A percentile compares a stretch with the other conserved stretches of the same genome.
These are phyloP conservation scores for Trichoderma erinaceum DNA, from an alignment of 495 filamentous ascomycete genomes.

Conservation along the genomic window DNA sequence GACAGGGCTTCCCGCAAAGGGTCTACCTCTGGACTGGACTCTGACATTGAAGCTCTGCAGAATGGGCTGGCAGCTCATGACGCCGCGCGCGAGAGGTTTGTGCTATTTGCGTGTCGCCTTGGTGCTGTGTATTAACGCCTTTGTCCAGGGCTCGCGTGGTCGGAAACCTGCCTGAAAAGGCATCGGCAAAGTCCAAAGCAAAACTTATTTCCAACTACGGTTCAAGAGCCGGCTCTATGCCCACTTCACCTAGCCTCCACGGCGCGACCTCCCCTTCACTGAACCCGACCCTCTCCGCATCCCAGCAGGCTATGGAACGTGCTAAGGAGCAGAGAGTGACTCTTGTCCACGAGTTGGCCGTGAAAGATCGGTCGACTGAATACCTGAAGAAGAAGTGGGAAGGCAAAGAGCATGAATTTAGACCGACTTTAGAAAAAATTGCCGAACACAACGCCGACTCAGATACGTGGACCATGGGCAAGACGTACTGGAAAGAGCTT, in stretches of 20 bases:
- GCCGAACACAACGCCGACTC: conserved; percentile 48
- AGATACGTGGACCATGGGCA: conserved; percentile 55
- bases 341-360: conserved; percentile 69
- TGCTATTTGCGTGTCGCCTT: background rate
- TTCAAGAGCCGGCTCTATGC: conserved; percentile 7
- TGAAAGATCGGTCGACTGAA: conserved; percentile 51
- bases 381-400: conserved; percentile 51
- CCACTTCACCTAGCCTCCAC: conserved; percentile 16
- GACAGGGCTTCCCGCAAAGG: conserved; percentile 16
- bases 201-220: conserved; percentile 11
- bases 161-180: conserved; percentile 6
- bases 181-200: conserved; percentile 3
- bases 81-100: conserved; percentile 5
- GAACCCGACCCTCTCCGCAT: conserved; percentile 29
- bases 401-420: conserved; percentile 52
- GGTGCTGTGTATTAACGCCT: conserved; percentile 8
- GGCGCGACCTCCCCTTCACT: conserved; percentile 50
- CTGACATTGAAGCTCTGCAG: conserved; percentile 19
- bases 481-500: conserved; percentile 72
- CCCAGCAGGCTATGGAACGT: conserved; percentile 47
- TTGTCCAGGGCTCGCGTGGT: background rate
- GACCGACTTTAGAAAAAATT: conserved; percentile 51
- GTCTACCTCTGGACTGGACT: conserved; percentile 20
- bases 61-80: background rate
- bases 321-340: conserved; percentile 50